A percentile compares a stretch with the other conserved stretches of the same genome.
These are phyloP conservation scores for Erodium maritimum DNA, from an alignment of 345 rosid species.

Conservation along the genomic window DNA sequence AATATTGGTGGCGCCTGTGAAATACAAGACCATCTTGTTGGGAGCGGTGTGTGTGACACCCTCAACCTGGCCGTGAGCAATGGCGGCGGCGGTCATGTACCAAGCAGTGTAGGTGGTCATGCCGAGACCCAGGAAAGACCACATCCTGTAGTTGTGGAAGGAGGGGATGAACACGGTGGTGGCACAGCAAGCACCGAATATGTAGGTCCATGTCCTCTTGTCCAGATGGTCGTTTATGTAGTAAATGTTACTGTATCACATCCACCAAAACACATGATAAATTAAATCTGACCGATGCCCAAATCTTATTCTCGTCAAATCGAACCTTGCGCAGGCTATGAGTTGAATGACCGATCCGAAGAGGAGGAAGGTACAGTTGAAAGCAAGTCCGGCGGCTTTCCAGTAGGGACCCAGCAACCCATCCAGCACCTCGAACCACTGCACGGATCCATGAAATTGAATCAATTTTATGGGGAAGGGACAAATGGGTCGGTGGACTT, in stretches of 20 bases:
- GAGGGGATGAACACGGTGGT: too few species aligned
- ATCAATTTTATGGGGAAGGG: background rate
- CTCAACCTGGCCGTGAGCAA: slow-evolving; percentile 64
- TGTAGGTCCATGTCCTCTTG: slow-evolving; percentile 90
- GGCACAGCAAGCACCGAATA: slow-evolving; percentile 90
- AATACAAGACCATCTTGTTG: slow-evolving; percentile 46
- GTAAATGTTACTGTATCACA: slow-evolving; percentile 59
- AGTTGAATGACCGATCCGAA: slow-evolving; percentile 86
- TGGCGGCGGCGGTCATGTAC: slow-evolving; percentile 56
- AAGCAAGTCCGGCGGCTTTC: slow-evolving; percentile 76
- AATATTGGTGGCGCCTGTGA: slow-evolving; percentile 86
- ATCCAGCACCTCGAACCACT: slow-evolving; percentile 90
- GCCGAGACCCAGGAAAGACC: slow-evolving; percentile 78
- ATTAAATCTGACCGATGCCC: slow-evolving; percentile 5
- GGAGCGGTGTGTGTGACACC: slow-evolving; percentile 63
- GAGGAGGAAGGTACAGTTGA: slow-evolving; percentile 74
- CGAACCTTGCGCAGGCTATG: slow-evolving; percentile 71
- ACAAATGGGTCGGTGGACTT: background rate
- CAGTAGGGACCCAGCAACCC: slow-evolving; percentile 70
- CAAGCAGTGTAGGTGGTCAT: slow-evolving; percentile 93
- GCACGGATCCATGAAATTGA: slow-evolving; percentile 3
- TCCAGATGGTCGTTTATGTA: slow-evolving; percentile 62
- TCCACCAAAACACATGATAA: slow-evolving; percentile 2
- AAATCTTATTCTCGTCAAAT: background rate
- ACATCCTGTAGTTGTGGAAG: slow-evolving; percentile 70